Conservation (phyloP, 2,329 filamentous ascomycete genomes). For the Aotearoamyces nothofagi region DNA sequence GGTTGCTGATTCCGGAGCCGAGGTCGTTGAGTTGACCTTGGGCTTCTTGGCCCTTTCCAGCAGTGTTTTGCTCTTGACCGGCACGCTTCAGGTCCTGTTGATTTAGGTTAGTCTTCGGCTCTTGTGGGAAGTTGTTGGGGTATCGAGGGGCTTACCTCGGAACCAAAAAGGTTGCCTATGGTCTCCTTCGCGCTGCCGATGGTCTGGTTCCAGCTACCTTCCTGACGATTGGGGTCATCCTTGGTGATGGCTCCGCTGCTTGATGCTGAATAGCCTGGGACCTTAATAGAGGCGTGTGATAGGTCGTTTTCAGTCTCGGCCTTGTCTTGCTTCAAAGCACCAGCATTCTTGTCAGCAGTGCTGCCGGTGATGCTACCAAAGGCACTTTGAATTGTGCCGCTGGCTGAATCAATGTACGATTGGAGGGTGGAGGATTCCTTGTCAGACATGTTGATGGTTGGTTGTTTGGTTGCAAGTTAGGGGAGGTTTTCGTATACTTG, state of each 20-base stretch:
- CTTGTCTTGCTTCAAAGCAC: slow-evolving; percentile 39
- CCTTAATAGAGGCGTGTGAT: slow-evolving; percentile 60
- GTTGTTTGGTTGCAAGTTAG: slow-evolving; percentile 2
- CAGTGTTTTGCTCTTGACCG: slow-evolving; percentile 63
- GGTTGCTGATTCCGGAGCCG: slow-evolving; percentile 48
- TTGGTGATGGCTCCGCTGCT: slow-evolving; percentile 53
- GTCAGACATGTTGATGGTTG: slow-evolving; percentile 29
- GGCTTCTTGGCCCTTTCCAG: slow-evolving; percentile 71
- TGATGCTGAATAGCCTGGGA: slow-evolving; percentile 57
- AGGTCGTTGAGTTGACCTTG: slow-evolving; percentile 67
- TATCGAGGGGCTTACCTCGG: slow-evolving; percentile 38
- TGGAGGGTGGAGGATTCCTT: slow-evolving; percentile 56
- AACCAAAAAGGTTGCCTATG: slow-evolving; percentile 60
- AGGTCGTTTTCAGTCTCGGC: slow-evolving; percentile 53
- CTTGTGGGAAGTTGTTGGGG: no score
- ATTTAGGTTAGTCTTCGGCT: slow-evolving; percentile 1
- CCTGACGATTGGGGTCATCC: slow-evolving; percentile 56
- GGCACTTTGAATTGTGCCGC: slow-evolving; percentile 56
- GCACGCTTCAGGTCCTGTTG: slow-evolving; percentile 49
- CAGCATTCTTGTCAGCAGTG: slow-evolving; percentile 32
- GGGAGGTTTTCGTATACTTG: no score
- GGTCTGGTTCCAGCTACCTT: slow-evolving; percentile 77
- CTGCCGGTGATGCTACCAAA: slow-evolving; percentile 62
- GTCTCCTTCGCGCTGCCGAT: slow-evolving; percentile 75
- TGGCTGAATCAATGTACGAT: slow-evolving; percentile 59